Conservation (phyloP, 1,284 basidiomycete species). For the Trichosporon sp. region DNA sequence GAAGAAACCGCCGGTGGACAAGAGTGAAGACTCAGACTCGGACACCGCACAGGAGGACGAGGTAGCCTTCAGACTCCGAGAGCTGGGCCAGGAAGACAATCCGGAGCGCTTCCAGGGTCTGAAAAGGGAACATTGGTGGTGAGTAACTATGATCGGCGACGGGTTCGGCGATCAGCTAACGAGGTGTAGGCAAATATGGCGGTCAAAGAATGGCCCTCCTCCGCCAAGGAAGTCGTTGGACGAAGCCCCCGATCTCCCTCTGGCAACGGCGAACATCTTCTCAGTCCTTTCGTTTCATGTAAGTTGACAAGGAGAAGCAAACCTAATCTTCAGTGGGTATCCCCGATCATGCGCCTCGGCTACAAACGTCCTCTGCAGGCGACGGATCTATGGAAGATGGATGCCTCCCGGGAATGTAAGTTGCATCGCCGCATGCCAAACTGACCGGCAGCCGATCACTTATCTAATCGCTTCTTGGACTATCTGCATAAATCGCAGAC, state of each 20-base stretch:
- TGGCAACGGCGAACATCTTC: slow-evolving; percentile 57
- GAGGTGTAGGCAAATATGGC: slow-evolving; percentile 50
- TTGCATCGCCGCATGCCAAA: not conserved
- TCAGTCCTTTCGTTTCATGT: slow-evolving; percentile 58
- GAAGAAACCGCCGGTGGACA: not conserved
- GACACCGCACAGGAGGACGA: slow-evolving; percentile 8
- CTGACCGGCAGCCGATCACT: slow-evolving; percentile 49
- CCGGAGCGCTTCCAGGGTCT: slow-evolving; percentile 24
- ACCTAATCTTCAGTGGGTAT: slow-evolving; percentile 42
- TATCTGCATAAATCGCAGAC: slow-evolving; percentile 26
- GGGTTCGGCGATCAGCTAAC: not conserved
- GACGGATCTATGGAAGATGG: slow-evolving; percentile 62
- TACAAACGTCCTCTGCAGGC: slow-evolving; percentile 67
- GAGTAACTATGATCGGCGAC: not conserved
- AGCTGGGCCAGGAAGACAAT: slow-evolving; percentile 20
- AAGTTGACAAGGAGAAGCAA: not conserved
- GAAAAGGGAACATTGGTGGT: slow-evolving; percentile 41
- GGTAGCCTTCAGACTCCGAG: slow-evolving; percentile 19
- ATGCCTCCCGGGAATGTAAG: slow-evolving; percentile 50
- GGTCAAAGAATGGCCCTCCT: slow-evolving; percentile 51
- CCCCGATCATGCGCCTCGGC: slow-evolving; percentile 59
- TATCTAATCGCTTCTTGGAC: slow-evolving; percentile 50
- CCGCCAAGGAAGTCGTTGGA: slow-evolving; percentile 57
- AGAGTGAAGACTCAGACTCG: not conserved
- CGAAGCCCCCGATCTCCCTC: slow-evolving; percentile 58